A percentile compares a stretch with the other conserved stretches of the same genome.
These are phyloP conservation scores for Seminavis robusta DNA, from an alignment of 108 stramenopile genomes.

Conservation along the genomic window DNA sequence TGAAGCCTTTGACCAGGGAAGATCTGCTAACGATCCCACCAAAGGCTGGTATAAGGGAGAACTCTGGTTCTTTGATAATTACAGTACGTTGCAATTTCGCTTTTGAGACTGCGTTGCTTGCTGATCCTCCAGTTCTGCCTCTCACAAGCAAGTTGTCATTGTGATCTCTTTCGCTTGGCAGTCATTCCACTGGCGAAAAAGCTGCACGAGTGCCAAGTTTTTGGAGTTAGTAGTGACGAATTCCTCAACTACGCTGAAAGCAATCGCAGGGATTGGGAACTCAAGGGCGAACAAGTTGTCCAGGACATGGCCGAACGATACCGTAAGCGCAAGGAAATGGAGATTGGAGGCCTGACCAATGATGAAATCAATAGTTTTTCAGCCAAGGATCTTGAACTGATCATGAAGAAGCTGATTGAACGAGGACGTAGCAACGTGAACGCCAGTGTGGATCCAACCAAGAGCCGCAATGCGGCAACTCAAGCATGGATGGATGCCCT, in stretches of 20 bases:
- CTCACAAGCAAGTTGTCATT: no score
- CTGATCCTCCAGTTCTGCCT: no score
- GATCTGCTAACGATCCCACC: slow-evolving; percentile 14
- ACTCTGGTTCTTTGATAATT: slow-evolving; percentile 42
- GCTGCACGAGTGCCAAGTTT: no score
- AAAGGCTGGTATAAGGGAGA: no score
- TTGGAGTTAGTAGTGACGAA: slow-evolving; percentile 21
- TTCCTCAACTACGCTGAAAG: slow-evolving; percentile 12
- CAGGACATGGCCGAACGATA: slow-evolving; percentile 2
- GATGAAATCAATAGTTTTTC: slow-evolving; percentile 5
- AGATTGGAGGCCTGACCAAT: slow-evolving; percentile 5
- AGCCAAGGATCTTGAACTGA: slow-evolving; percentile 1
- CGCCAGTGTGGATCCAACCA: neutral
- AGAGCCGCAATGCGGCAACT: neutral
- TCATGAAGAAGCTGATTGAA: neutral
- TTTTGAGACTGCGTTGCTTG: no score
- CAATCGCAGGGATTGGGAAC: slow-evolving; percentile 10
- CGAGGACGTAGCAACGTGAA: neutral
- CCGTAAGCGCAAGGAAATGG: neutral
- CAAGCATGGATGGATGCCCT: slow-evolving; percentile 3
- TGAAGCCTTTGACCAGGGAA: slow-evolving; percentile 21
- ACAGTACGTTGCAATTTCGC: no score
- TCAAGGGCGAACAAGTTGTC: neutral
- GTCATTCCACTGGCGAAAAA: no score
- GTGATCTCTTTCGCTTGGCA: no score